A percentile compares a stretch with the other conserved stretches of the same genome.
Conservation (phyloP, 345 rosid genomes). For the Eucalyptus fibrosa region DNA sequence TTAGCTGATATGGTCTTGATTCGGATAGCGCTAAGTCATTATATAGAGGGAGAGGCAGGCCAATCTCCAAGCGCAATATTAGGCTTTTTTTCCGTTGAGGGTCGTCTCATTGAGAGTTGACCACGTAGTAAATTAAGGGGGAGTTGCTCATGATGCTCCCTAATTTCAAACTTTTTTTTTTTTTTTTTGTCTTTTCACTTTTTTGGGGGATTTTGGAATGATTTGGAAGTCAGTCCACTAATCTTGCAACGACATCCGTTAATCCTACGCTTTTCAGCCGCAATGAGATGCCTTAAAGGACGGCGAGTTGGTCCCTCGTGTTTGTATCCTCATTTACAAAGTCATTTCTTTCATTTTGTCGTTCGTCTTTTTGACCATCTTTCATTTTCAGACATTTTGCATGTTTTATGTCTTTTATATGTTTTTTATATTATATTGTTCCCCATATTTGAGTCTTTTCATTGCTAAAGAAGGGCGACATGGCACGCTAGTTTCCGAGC, state of each 20-base stretch:
- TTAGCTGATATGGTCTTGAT: neutral
- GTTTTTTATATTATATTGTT: neutral
- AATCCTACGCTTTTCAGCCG: neutral
- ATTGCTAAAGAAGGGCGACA: neutral
- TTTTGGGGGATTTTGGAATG: neutral
- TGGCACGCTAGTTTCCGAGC: neutral
- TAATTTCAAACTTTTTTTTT: neutral
- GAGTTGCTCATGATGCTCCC: neutral
- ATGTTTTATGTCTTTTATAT: neutral
- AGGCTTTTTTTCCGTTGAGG: neutral
- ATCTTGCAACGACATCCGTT: neutral
- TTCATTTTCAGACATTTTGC: neutral
- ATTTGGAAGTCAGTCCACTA: neutral
- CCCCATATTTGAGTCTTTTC: neutral
- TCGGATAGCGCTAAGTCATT: neutral
- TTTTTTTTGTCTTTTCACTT: neutral
- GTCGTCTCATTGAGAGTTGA: neutral
- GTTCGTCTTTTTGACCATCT: neutral
- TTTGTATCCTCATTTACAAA: neutral
- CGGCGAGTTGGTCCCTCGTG: neutral
- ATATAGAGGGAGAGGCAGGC: neutral
- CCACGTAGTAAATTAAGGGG: neutral
- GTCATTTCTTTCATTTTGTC: neutral
- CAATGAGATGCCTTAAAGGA: neutral
- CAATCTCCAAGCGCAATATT: neutral